Percentiles rank a stretch among this genome's conserved stretches.
Conservation (phyloP, 1,284 basidiomycete genomes). For the Irpex sp. region DNA sequence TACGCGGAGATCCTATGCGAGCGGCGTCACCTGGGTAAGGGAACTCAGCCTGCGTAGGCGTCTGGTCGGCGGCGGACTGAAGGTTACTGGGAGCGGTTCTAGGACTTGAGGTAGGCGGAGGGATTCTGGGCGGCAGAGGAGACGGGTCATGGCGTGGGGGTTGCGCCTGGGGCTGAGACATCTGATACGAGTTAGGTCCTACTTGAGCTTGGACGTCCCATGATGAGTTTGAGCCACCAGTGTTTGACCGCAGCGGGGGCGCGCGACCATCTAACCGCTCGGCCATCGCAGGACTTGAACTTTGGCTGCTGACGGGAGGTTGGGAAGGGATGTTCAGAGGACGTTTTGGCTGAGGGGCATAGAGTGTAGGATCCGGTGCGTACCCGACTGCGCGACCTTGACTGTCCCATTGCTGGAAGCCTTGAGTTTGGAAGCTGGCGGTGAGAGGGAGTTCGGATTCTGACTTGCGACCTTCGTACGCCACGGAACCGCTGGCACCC, state of each 20-base stretch:
- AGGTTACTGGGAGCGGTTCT: neutral
- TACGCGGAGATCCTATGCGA: neutral
- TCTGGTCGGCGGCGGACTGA: conserved; percentile 8
- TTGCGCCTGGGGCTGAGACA: conserved; percentile 1
- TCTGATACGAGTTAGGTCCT: conserved; percentile 10
- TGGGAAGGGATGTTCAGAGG: conserved; percentile 4
- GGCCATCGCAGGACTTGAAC: conserved; percentile 3
- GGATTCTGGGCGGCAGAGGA: neutral
- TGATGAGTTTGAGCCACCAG: conserved; percentile 8
- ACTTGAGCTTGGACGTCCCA: conserved; percentile 10
- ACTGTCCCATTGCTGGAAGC: conserved; percentile 34
- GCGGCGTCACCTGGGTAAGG: conserved; percentile 8
- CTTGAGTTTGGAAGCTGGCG: conserved; percentile 15
- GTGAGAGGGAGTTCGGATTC: conserved; percentile 41
- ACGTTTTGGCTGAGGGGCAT: conserved; percentile 37
- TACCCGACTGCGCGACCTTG: conserved; percentile 32
- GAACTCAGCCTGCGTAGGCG: conserved; percentile 23
- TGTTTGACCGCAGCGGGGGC: conserved; percentile 8
- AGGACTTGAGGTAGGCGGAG: neutral
- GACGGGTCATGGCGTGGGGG: conserved; percentile 1
- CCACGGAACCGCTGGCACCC: conserved; percentile 25
- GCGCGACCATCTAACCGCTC: conserved; percentile 3
- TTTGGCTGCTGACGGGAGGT: neutral
- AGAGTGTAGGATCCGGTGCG: conserved; percentile 27
- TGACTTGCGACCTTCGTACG: conserved; percentile 35